These are phyloP conservation scores for Eruca vesicaria DNA, from an alignment of 441 rosid genomes.

Conservation along the genomic window DNA sequence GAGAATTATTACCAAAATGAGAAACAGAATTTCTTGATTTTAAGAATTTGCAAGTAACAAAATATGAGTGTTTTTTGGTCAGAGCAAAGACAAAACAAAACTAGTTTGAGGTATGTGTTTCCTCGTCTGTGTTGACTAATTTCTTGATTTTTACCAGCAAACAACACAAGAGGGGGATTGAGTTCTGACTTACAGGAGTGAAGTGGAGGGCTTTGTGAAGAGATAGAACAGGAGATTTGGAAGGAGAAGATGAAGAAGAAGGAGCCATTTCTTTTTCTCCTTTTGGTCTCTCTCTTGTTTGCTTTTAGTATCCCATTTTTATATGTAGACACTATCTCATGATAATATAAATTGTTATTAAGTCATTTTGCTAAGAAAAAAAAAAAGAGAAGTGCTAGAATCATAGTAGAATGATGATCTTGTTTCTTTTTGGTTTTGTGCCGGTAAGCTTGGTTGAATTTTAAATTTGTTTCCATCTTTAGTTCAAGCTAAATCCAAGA, in stretches of 20 bases:
- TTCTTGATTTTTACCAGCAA: not conserved
- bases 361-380: constrained; percentile 19
- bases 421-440: not conserved
- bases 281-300: not conserved
- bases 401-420: not conserved
- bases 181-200: constrained; percentile 65
- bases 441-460: constrained; percentile 10
- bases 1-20: not conserved
- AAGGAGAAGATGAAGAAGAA: constrained; percentile 58
- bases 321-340: constrained; percentile 7
- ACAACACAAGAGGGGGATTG: constrained; percentile 5
- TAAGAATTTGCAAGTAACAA: not conserved
- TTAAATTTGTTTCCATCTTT: constrained; percentile 27
- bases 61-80: not conserved
- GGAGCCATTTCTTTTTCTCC: constrained; percentile 51
- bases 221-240: constrained; percentile 50
- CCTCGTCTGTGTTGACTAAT: not conserved
- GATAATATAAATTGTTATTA: constrained; percentile 20
- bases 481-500: constrained; percentile 12
- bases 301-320: constrained; percentile 10
- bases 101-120: constrained; percentile 3
- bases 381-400: not conserved
- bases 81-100: constrained; percentile 2
- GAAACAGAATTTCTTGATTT: not conserved
- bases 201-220: constrained; percentile 55